A percentile compares a stretch with the other conserved stretches of the same genome.
These are phyloP conservation scores for Tylopilus balloui DNA, from an alignment of 768 basidiomycete genomes.

Conservation along the genomic window DNA sequence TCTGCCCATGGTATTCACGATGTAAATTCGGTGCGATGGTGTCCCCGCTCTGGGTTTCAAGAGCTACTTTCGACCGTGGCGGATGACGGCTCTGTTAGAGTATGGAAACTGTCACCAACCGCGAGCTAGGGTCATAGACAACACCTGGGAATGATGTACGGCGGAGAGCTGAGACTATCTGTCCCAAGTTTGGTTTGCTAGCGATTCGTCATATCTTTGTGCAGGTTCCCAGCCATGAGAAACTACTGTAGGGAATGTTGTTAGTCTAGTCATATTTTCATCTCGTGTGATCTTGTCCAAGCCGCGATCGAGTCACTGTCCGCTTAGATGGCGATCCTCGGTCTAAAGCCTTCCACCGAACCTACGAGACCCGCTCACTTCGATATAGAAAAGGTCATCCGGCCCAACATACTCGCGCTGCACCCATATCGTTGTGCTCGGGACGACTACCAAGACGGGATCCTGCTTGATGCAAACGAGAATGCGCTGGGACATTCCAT, in stretches of 20 bases:
- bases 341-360: slow-evolving; percentile 43
- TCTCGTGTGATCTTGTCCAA: no score
- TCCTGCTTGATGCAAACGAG: slow-evolving; percentile 97
- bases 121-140: not conserved
- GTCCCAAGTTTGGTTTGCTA: not conserved
- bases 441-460: slow-evolving; percentile 89
- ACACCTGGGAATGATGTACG: no score
- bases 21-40: slow-evolving; percentile 84
- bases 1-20: slow-evolving; percentile 81
- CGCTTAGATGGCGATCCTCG: slow-evolving; percentile 60
- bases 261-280: no score
- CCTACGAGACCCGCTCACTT: slow-evolving; percentile 73
- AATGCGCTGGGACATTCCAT: slow-evolving; percentile 91
- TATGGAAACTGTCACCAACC: slow-evolving; percentile 57
- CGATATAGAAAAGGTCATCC: slow-evolving; percentile 73
- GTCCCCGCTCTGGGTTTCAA: slow-evolving; percentile 58
- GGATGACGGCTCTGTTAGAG: slow-evolving; percentile 76
- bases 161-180: no score
- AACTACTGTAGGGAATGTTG: no score
- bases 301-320: no score
- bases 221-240: no score
- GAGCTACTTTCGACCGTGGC: slow-evolving; percentile 76
- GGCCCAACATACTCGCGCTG: slow-evolving; percentile 90
- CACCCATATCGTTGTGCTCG: slow-evolving; percentile 94
- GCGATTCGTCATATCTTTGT: not conserved